phyloP scores from a whole-genome alignment of 2,329 filamentous ascomycete genomes.

The Apiospora rasikravindrae region DNA sequence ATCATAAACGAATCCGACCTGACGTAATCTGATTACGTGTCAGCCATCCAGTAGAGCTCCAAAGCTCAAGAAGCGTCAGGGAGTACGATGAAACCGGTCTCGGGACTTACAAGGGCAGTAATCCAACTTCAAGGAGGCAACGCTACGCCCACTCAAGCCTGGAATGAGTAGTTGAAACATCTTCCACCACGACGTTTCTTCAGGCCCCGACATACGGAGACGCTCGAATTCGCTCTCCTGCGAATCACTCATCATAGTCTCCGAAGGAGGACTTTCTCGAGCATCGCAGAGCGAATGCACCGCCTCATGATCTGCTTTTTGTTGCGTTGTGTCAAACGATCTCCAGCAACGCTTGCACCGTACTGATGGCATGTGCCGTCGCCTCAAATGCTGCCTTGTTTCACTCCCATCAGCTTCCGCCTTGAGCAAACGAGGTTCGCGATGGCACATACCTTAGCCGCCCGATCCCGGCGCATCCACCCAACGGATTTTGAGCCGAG shows the following conservation, averaged over 20 bases:
- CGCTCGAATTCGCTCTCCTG: constrained; percentile 19
- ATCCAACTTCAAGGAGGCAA: neutral
- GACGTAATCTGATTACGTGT: constrained; percentile 1
- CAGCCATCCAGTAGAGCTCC: neutral
- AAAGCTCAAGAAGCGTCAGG: neutral
- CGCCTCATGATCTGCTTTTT: constrained; percentile 7
- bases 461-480: constrained; percentile 20
- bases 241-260: constrained; percentile 21
- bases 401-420: neutral
- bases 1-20: neutral
- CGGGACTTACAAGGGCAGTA: neutral
- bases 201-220: neutral
- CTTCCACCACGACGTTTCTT: constrained; percentile 22
- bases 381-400: constrained; percentile 24
- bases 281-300: neutral
- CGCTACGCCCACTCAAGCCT: neutral
- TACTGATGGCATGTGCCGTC: constrained; percentile 18
- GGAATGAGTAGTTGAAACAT: constrained; percentile 24
- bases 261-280: neutral
- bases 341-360: constrained; percentile 24
- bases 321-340: constrained; percentile 17
- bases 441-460: constrained; percentile 19
- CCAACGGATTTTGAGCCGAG: constrained; percentile 9
- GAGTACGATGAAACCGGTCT: neutral
- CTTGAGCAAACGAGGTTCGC: too few species aligned